Evolutionary conservation across 805 yeast genomes (phyloP).

Genomic region (Candida vaughaniae): DNA sequence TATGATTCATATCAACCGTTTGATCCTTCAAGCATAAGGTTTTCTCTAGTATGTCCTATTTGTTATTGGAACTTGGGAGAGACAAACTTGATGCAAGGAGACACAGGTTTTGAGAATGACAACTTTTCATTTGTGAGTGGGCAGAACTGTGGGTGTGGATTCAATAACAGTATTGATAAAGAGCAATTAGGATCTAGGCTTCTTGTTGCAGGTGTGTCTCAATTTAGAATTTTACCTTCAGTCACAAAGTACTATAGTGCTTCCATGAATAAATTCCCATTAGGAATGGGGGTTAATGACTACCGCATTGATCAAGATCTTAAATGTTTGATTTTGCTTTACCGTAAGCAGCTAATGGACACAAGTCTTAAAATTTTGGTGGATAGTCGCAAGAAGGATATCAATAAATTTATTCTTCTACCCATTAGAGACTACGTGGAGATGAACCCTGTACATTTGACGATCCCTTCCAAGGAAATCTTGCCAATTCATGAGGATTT

Average conservation of each 20-base stretch:
- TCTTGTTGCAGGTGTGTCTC: constrained; percentile 7
- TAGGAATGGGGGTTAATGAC: neutral
- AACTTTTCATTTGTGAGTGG: constrained; percentile 3
- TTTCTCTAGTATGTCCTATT: constrained; percentile 14
- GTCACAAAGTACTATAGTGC: constrained; percentile 1
- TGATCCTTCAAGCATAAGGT: constrained; percentile 3
- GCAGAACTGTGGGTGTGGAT: constrained; percentile 14
- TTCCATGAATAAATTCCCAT: neutral
- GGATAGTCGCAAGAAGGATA: no score
- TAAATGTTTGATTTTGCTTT: neutral
- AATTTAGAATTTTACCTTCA: neutral
- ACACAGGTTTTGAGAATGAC: constrained; percentile 11
- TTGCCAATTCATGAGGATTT: constrained; percentile 19
- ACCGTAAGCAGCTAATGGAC: no score
- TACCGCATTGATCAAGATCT: neutral
- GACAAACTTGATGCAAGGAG: neutral
- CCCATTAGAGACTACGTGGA: constrained; percentile 10
- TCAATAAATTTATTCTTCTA: no score
- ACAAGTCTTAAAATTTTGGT: no score
- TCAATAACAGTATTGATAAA: constrained; percentile 13
- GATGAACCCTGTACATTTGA: constrained; percentile 8
- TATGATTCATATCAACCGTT: constrained; percentile 7
- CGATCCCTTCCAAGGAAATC: neutral
- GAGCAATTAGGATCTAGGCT: constrained; percentile 21
- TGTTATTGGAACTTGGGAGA: constrained; percentile 7